Percentiles rank a stretch among this genome's conserved stretches.
phyloP scores from a whole-genome alignment of 2,329 filamentous ascomycete genomes.

The Apiospora aurea region DNA sequence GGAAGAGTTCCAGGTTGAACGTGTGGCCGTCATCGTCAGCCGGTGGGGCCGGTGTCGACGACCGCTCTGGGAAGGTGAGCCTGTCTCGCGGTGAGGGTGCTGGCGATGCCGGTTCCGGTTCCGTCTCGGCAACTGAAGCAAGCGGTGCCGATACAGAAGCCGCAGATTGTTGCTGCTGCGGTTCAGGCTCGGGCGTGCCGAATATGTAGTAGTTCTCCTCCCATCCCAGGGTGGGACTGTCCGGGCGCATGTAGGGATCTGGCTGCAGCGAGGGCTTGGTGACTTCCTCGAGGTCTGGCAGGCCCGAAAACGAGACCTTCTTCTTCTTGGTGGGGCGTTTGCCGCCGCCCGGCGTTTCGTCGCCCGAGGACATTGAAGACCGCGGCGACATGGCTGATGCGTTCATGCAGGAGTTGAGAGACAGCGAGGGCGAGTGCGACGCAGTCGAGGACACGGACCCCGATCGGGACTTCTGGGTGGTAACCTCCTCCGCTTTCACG shows the following conservation, averaged over 20 bases:
- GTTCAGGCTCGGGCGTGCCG: slow-evolving; percentile 24
- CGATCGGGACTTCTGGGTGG: slow-evolving; percentile 49
- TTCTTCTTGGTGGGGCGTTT: slow-evolving; percentile 41
- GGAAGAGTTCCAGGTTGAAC: slow-evolving; percentile 45
- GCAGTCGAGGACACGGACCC: slow-evolving; percentile 56
- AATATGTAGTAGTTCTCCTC: slow-evolving; percentile 49
- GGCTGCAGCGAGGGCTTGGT: slow-evolving; percentile 39
- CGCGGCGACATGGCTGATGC: slow-evolving; percentile 51
- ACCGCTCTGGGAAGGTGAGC: neutral
- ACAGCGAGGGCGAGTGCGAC: slow-evolving; percentile 48
- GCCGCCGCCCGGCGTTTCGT: slow-evolving; percentile 35
- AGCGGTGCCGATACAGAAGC: neutral
- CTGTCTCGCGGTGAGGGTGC: neutral
- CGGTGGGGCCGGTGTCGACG: slow-evolving; percentile 29
- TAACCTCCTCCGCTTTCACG: slow-evolving; percentile 52
- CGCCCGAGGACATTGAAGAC: slow-evolving; percentile 50
- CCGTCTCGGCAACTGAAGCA: slow-evolving; percentile 24
- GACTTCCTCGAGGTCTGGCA: slow-evolving; percentile 41
- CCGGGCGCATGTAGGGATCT: slow-evolving; percentile 61
- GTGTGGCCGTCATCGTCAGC: slow-evolving; percentile 29
- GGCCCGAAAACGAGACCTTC: slow-evolving; percentile 50
- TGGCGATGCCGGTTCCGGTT: slow-evolving; percentile 16
- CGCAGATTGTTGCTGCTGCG: neutral
- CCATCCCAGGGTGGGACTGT: slow-evolving; percentile 65
- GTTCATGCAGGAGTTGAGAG: slow-evolving; percentile 45